These are phyloP conservation scores for Talaromyces verruculosus DNA, from an alignment of 2,329 filamentous ascomycete species.

Conservation along the genomic window DNA sequence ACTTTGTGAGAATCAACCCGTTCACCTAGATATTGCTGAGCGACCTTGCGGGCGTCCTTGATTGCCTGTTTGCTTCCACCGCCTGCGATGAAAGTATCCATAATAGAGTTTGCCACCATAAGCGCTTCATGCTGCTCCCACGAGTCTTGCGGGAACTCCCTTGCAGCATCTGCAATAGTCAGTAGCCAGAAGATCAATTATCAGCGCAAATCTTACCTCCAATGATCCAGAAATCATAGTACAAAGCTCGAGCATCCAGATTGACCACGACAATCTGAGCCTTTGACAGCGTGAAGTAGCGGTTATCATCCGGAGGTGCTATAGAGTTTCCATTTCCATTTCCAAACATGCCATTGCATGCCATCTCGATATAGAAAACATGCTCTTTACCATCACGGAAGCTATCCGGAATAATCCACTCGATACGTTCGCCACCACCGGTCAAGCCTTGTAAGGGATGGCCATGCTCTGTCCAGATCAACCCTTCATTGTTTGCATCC, in stretches of 20 bases:
- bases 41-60: slow-evolving; percentile 76
- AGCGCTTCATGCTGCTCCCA: slow-evolving; percentile 87
- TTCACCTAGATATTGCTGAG: slow-evolving; percentile 76
- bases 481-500: slow-evolving; percentile 92
- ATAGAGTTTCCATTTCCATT: slow-evolving; percentile 86
- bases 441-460: slow-evolving; percentile 87
- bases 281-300: slow-evolving; percentile 70
- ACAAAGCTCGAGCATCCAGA: slow-evolving; percentile 75
- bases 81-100: slow-evolving; percentile 82
- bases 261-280: slow-evolving; percentile 91
- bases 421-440: slow-evolving; percentile 79
- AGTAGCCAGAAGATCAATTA: not conserved
- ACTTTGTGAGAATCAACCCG: slow-evolving; percentile 80
- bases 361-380: slow-evolving; percentile 94
- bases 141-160: slow-evolving; percentile 84
- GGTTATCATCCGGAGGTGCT: slow-evolving; percentile 83
- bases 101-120: slow-evolving; percentile 80
- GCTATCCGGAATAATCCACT: slow-evolving; percentile 83
- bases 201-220: slow-evolving; percentile 40
- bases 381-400: slow-evolving; percentile 86
- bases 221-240: slow-evolving; percentile 95
- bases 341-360: slow-evolving; percentile 98
- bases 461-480: slow-evolving; percentile 91
- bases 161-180: slow-evolving; percentile 67
- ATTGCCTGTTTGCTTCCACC: slow-evolving; percentile 72